Conservation (phyloP, 345 rosid genomes). For the Litchi chinensis region DNA sequence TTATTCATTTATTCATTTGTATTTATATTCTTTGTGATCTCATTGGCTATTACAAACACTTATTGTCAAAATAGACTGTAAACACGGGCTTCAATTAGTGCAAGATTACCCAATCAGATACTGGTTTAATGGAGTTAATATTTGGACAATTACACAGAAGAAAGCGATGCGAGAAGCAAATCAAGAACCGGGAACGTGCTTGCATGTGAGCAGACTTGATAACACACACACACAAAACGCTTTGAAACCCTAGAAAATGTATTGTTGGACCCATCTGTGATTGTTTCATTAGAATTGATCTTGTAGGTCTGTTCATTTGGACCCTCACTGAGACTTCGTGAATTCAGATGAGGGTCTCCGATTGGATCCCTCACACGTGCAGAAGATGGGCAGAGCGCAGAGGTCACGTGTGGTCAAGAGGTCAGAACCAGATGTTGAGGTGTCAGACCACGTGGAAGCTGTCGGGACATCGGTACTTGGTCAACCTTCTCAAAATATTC, state of each 20-base stretch:
- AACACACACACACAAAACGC: background rate
- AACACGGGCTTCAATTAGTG: background rate
- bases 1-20: no score
- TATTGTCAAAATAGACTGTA: background rate
- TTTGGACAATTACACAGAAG: background rate
- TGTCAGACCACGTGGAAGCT: conserved; percentile 58
- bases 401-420: conserved; percentile 59
- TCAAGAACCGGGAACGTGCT: conserved; percentile 1
- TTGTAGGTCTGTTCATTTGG: conserved; percentile 19
- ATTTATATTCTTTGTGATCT: background rate
- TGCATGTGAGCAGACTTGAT: conserved; percentile 26
- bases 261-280: conserved; percentile 1
- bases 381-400: conserved; percentile 32
- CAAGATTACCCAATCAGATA: background rate
- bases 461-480: conserved; percentile 68
- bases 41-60: background rate
- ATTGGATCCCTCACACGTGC: conserved; percentile 25
- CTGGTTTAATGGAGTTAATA: background rate
- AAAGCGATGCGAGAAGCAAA: background rate
- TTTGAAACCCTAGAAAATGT: background rate
- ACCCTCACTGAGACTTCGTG: background rate
- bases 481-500: conserved; percentile 44
- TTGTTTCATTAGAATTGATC: conserved; percentile 17
- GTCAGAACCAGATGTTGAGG: conserved; percentile 36
- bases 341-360: background rate